phyloP scores from a whole-genome alignment of 192 early-diverging fungal genomes.

The Chytriomyces hyalinus region DNA sequence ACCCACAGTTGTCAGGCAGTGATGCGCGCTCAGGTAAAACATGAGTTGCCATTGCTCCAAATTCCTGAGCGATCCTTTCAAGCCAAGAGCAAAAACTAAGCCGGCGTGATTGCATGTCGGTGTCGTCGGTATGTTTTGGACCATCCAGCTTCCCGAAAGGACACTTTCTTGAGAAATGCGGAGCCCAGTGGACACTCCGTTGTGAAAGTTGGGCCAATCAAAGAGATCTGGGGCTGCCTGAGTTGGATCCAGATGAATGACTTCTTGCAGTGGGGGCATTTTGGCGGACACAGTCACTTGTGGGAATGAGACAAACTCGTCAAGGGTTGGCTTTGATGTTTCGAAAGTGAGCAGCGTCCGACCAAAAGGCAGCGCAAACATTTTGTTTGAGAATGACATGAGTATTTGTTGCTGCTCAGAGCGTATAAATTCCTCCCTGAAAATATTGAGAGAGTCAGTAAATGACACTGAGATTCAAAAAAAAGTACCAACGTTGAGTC shows the following conservation, averaged over 20 bases:
- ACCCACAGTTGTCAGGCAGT: conserved; percentile 72
- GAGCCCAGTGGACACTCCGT: conserved; percentile 81
- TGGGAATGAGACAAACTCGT: conserved; percentile 66
- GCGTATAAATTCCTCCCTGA: conserved; percentile 43
- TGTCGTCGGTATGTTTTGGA: conserved; percentile 66
- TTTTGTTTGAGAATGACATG: conserved; percentile 49
- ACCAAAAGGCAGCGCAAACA: conserved; percentile 70
- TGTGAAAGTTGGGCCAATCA: conserved; percentile 88
- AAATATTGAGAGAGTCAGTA: conserved; percentile 6
- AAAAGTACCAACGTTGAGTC: conserved; percentile 37
- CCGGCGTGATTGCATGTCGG: conserved; percentile 72
- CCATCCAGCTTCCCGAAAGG: conserved; percentile 80
- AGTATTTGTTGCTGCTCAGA: conserved; percentile 59
- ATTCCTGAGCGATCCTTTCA: conserved; percentile 74
- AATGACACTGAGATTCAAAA: conserved; percentile 34
- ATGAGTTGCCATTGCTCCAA: conserved; percentile 68
- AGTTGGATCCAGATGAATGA: conserved; percentile 57
- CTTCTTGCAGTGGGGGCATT: conserved; percentile 66
- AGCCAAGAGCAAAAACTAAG: conserved; percentile 79
- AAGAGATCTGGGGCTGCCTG: conserved; percentile 46
- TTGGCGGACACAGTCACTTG: conserved; percentile 62
- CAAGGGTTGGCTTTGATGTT: conserved; percentile 55
- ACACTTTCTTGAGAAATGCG: conserved; percentile 63
- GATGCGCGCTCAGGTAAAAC: conserved; percentile 71
- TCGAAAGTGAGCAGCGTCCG: conserved; percentile 73